Base-by-base conservation (phyloP, 2,329 filamentous ascomycete genomes). In the Achaetomium macrosporum region DNA sequence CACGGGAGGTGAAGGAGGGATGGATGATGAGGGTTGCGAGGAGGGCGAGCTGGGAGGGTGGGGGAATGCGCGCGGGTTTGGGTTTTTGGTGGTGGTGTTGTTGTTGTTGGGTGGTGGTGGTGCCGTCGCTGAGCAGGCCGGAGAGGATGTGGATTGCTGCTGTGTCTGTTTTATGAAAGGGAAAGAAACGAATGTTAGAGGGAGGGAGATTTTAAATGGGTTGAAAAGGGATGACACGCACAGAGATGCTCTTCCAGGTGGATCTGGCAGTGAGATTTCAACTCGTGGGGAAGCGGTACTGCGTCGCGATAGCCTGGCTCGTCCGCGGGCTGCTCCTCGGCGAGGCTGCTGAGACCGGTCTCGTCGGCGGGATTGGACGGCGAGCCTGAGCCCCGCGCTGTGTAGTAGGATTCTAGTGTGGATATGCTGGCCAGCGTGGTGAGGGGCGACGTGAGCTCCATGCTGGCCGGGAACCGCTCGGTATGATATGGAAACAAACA, bases 11-110 rank as follows among this genome's bases (percentile, higher is more conserved):
- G 58, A 87, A 81, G 20, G 75, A 72, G 0, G 92, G 92, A 63
- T 96, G 90, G 13, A 93, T 79, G n/a, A 85, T 70, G n/a, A 96
- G 74, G 1, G 89, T 93, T 41, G 78, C 82, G n/a, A 90, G 78
- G 9, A 96, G 74, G 8, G 88, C 84, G 20, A 97, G 74, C 59
- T 92, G 84, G 52, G 82, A 79, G 0, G 86, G 77, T 2, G 87
- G 81, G 1, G 92, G 88, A 16, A 90, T 70, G 53, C 79, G 79
- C 11, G 80, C 79, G 1, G 81, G 73, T 31, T 69, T 71, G 1
- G 37, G 40, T 29, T 44, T 25, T 37, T 50, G 50, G 20, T 25
- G 39, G 16, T 29, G 41, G 5, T n/a, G 29, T 17, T 37, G 30
- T 25, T 43, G n/a, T 9, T 29, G 33, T 39, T 35, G 8, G 17